Evolutionary conservation across 495 filamentous ascomycete species (phyloP).

Genomic region (Symbiotaphrina buchneri): DNA sequence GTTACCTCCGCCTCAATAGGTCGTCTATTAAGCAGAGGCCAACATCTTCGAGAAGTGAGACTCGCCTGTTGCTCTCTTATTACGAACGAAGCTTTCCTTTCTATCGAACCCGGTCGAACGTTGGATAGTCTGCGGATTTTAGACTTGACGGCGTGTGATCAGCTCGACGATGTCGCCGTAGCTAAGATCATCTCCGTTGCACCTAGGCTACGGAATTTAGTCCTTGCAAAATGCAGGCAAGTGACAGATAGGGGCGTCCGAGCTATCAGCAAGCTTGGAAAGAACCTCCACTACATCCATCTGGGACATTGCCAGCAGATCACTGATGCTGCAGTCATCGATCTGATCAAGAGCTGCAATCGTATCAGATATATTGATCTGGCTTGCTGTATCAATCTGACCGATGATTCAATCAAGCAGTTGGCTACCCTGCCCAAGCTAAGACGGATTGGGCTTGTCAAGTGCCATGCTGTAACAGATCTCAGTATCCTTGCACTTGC

Average conservation of each 20-base stretch:
- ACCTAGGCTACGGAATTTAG: conserved; percentile 75
- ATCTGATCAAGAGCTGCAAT: conserved; percentile 68
- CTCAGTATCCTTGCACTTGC: conserved; percentile 58
- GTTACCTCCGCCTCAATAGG: conserved; percentile 67
- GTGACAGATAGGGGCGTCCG: conserved; percentile 79
- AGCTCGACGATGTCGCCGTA: conserved; percentile 65
- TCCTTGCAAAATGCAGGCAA: conserved; percentile 80
- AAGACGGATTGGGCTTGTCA: conserved; percentile 83
- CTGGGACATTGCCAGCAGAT: conserved; percentile 84
- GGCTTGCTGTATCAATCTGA: conserved; percentile 80
- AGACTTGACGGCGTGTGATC: conserved; percentile 72
- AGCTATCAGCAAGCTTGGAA: conserved; percentile 72
- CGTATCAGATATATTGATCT: conserved; percentile 94
- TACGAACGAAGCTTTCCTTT: conserved; percentile 66
- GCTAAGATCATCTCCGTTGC: conserved; percentile 69
- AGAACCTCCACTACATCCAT: conserved; percentile 92
- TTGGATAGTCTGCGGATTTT: conserved; percentile 83
- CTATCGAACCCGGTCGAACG: conserved; percentile 39
- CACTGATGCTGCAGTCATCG: conserved; percentile 66
- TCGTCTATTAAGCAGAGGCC: conserved; percentile 48
- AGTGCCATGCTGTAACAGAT: conserved; percentile 78
- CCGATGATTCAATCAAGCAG: conserved; percentile 66
- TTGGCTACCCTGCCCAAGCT: conserved; percentile 79
- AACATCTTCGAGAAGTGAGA: conserved; percentile 69
- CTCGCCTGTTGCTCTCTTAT: conserved; percentile 66